A percentile compares a stretch with the other conserved stretches of the same genome.
Conservation (phyloP, 2,329 filamentous ascomycete genomes). For the Monilinia aucupariae region DNA sequence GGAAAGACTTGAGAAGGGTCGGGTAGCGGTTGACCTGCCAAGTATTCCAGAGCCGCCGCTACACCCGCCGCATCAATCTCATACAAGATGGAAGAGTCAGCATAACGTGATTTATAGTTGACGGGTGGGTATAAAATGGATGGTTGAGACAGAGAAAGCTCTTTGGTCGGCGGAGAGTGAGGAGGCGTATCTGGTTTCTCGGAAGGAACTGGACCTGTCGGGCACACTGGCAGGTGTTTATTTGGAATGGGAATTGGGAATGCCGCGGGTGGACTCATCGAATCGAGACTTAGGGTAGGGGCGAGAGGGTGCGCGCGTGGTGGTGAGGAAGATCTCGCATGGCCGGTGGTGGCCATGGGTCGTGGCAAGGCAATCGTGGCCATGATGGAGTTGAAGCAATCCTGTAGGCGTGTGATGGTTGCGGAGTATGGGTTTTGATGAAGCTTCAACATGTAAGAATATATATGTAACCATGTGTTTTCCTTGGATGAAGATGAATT, state of each 20-base stretch:
- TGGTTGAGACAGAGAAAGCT: constrained; percentile 49
- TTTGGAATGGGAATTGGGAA: constrained; percentile 67
- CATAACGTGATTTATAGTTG: constrained; percentile 48
- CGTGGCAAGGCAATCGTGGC: constrained; percentile 35
- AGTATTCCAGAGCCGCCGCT: constrained; percentile 67
- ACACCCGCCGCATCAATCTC: constrained; percentile 65
- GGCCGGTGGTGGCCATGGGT: constrained; percentile 27
- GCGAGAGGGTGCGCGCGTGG: constrained; percentile 47
- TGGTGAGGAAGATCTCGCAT: constrained; percentile 40
- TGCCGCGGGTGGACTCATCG: constrained; percentile 47
- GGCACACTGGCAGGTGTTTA: constrained; percentile 84
- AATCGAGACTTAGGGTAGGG: constrained; percentile 48
- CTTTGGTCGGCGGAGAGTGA: constrained; percentile 57
- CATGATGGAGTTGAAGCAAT: constrained; percentile 25
- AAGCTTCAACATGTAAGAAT: constrained; percentile 9
- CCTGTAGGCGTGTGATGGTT: constrained; percentile 8
- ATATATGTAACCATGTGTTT: background rate
- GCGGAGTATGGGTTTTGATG: background rate
- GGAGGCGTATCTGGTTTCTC: constrained; percentile 57
- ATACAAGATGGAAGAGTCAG: constrained; percentile 58
- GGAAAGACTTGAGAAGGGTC: constrained; percentile 85
- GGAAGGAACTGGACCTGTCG: constrained; percentile 63
- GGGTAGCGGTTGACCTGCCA: constrained; percentile 74
- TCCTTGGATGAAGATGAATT: background rate
- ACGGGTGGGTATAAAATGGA: constrained; percentile 74